Evolutionary conservation across 2,329 filamentous ascomycete genomes (phyloP).

Genomic region (Hirsutella rhossiliensis): DNA sequence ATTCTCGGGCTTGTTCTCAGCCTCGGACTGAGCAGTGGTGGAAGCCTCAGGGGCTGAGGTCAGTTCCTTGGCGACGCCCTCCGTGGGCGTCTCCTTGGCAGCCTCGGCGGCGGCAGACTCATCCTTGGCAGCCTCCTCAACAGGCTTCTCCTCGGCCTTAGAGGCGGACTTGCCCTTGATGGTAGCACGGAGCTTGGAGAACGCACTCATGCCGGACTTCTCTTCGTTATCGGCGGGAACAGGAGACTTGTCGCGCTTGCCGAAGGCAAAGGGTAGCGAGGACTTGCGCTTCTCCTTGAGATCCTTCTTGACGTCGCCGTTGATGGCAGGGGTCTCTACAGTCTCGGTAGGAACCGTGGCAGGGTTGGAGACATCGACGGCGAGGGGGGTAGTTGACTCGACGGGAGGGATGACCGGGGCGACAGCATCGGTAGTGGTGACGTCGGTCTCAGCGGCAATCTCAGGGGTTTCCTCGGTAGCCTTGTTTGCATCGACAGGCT

Average conservation of each 20-base stretch:
- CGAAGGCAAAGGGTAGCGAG: constrained; percentile 60
- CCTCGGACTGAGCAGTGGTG: constrained; percentile 16
- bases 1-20: constrained; percentile 28
- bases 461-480: constrained; percentile 21
- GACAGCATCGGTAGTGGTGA: constrained; percentile 32
- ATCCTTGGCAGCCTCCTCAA: constrained; percentile 18
- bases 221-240: constrained; percentile 50
- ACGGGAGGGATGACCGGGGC: constrained; percentile 49
- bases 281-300: constrained; percentile 77
- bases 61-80: constrained; percentile 20
- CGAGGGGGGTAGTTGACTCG: constrained; percentile 43
- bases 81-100: constrained; percentile 17
- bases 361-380: constrained; percentile 39
- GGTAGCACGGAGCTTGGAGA: constrained; percentile 49
- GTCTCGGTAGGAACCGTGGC: constrained; percentile 34
- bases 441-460: constrained; percentile 31
- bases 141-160: constrained; percentile 30
- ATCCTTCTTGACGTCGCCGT: constrained; percentile 47
- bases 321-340: constrained; percentile 30
- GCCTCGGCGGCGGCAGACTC: constrained; percentile 23
- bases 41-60: constrained; percentile 11
- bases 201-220: constrained; percentile 30
- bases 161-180: constrained; percentile 35
- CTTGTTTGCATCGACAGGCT: constrained; percentile 36
- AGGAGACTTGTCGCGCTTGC: constrained; percentile 60